These are phyloP conservation scores for Platismatia glauca DNA, from an alignment of 495 filamentous ascomycete genomes.

Conservation along the genomic window DNA sequence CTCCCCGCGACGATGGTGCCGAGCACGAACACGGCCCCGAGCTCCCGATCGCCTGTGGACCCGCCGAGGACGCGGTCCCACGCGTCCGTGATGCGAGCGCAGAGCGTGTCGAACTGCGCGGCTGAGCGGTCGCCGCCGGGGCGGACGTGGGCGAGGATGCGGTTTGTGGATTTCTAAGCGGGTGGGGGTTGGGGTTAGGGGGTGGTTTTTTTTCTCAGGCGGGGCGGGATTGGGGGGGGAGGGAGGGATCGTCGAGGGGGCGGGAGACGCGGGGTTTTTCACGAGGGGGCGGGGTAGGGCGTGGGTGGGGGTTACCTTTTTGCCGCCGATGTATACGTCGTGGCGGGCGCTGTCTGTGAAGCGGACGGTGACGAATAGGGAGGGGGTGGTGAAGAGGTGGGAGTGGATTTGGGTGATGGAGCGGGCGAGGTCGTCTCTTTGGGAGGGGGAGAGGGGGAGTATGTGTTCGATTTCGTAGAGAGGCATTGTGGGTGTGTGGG, in stretches of 20 bases:
- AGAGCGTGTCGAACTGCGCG: constrained; percentile 21
- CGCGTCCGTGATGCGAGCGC: constrained; percentile 12
- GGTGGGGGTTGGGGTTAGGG: not conserved
- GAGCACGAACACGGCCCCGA: constrained; percentile 26
- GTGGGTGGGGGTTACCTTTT: too few relatives aligned
- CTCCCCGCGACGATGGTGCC: constrained; percentile 25
- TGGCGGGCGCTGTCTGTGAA: constrained; percentile 23
- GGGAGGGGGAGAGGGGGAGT: too few relatives aligned
- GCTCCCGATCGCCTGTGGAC: not conserved
- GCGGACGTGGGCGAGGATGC: constrained; percentile 25
- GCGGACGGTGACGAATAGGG: constrained; percentile 33
- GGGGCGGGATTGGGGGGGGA: too few relatives aligned
- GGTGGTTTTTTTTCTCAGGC: too few relatives aligned
- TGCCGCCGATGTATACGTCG: constrained; percentile 23
- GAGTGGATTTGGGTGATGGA: too few relatives aligned
- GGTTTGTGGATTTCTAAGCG: constrained; percentile 16
- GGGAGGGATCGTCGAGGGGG: too few relatives aligned
- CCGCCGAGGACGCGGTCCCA: too few relatives aligned
- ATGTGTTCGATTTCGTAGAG: constrained; percentile 33
- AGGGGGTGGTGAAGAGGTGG: too few relatives aligned
- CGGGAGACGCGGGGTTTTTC: too few relatives aligned
- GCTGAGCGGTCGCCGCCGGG: constrained; percentile 21
- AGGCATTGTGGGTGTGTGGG: constrained; percentile 25
- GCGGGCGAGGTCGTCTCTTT: too few relatives aligned
- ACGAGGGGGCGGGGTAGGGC: too few relatives aligned